Evolutionary conservation across 2,329 filamentous ascomycete genomes (phyloP).

Genomic region (Magnaporthales sp.): DNA sequence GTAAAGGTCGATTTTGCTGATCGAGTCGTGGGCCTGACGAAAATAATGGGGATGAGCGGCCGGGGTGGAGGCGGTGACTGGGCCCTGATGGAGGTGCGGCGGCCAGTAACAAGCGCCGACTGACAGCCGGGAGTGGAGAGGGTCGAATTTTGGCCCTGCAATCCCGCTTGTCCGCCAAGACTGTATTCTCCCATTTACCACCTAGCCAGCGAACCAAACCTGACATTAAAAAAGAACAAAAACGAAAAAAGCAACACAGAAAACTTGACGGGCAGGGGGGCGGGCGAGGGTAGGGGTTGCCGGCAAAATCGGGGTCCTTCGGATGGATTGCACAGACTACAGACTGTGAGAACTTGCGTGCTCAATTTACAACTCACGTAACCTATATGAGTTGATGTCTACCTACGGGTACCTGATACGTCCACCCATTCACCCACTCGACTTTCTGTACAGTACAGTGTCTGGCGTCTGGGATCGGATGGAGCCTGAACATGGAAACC

Average conservation of each 20-base stretch:
- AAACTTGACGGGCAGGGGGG: neutral
- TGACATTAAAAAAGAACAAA: neutral
- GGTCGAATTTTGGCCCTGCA: neutral
- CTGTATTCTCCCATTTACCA: neutral
- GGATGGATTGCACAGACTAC: neutral
- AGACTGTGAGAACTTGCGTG: too few species aligned
- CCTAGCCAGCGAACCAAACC: neutral
- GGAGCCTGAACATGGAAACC: neutral
- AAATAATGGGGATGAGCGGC: constrained; percentile 2
- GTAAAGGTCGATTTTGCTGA: neutral
- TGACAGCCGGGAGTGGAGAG: neutral
- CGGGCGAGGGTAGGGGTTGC: neutral
- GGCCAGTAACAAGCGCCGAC: neutral
- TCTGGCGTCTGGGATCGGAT: neutral
- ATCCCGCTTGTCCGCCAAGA: constrained; percentile 4
- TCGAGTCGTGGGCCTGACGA: neutral
- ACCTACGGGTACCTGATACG: neutral
- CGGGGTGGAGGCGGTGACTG: constrained; percentile 2
- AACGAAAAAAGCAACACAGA: neutral
- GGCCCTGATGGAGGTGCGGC: neutral
- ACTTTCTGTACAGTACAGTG: neutral
- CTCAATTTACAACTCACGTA: neutral
- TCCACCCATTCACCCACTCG: neutral
- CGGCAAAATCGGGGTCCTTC: neutral
- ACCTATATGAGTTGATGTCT: neutral